Evolutionary conservation across 352 stramenopile species (phyloP).

Genomic region (Paralagenidium karlingii): DNA sequence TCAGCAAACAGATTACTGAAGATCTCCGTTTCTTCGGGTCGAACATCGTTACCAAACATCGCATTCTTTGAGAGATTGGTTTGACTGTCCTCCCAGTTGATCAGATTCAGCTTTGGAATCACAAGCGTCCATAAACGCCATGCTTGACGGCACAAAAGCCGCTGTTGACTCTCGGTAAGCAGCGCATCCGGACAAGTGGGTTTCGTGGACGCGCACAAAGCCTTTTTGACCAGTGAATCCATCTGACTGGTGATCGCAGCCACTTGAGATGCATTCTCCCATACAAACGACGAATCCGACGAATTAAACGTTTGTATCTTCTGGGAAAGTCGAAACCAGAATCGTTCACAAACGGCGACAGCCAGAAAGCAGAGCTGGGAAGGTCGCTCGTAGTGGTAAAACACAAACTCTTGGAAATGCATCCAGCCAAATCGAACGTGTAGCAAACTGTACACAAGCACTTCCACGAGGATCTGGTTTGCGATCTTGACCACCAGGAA

Average conservation of each 20-base stretch:
- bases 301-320: constrained; percentile 11
- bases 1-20: constrained; percentile 40
- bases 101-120: constrained; percentile 29
- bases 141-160: constrained; percentile 24
- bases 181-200: no score
- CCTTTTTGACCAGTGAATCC: no score
- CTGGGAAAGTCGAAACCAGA: constrained; percentile 15
- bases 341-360: constrained; percentile 24
- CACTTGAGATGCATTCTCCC: constrained; percentile 74
- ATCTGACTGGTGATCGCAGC: no score
- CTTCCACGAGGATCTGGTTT: constrained; percentile 50
- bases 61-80: constrained; percentile 30
- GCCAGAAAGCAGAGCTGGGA: constrained; percentile 28
- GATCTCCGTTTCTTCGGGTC: constrained; percentile 39
- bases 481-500: constrained; percentile 29
- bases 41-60: constrained; percentile 25
- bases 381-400: constrained; percentile 26
- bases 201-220: no score
- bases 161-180: constrained; percentile 22
- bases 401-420: constrained; percentile 71
- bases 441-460: constrained; percentile 56
- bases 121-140: constrained; percentile 56
- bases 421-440: constrained; percentile 71
- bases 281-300: constrained; percentile 29
- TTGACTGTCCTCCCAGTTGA: constrained; percentile 46